Base-by-base conservation (phyloP, 1,139 yeast genomes). In the Taphrina betulina region DNA sequence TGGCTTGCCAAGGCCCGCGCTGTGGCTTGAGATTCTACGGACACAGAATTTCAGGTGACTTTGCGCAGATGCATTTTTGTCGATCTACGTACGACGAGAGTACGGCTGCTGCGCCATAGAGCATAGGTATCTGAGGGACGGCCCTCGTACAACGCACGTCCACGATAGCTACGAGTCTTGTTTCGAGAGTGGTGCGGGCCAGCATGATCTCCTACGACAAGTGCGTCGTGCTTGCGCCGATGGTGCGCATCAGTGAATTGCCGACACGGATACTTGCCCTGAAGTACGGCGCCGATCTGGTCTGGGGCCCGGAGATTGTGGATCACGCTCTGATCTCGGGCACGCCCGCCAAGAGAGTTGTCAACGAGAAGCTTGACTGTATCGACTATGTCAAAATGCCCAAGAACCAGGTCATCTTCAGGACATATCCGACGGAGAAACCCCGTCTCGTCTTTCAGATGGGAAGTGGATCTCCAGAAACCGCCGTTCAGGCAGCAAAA, bases 271-370 rank as follows among this genome's bases (percentile, higher is more conserved):
- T 90, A 8, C 69, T 90, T 63, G 82, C 96, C 0, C 74, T 92
- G 29, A 78, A 78, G 62, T 77, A 87, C 67, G 96, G 96, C 0
- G 96, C 96, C 0, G 97, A 90, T 67, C 73, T 92, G 55, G 97
- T 92, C 3, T 92, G 98, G 97, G 80, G 84, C 10, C 98, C 98
- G 0, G 98, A 92, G 68, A 83, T 89, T 59, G 80, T 92, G 28
- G 98, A 92, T 67, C 85, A 83, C 68, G 89, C 89, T 67, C 71
- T 92, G 43, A 67, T 89, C 33, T 78, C 51, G 12, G 60, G 55
- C 16, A 41, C 45, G 2, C 42, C 79, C 29, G 86, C 95, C 65
- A 76, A 75, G 40, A 75, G 97, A 61, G 72, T 74, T 0, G 75
- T 71, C n/a, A 85, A 85, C 66, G 61, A 65, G 58, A 66, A 58